Evolutionary conservation across 257 asterid species (phyloP), one percentile per base, ranked within the genome.

Genomic region (Nicotiana tomentosiformis): DNA sequence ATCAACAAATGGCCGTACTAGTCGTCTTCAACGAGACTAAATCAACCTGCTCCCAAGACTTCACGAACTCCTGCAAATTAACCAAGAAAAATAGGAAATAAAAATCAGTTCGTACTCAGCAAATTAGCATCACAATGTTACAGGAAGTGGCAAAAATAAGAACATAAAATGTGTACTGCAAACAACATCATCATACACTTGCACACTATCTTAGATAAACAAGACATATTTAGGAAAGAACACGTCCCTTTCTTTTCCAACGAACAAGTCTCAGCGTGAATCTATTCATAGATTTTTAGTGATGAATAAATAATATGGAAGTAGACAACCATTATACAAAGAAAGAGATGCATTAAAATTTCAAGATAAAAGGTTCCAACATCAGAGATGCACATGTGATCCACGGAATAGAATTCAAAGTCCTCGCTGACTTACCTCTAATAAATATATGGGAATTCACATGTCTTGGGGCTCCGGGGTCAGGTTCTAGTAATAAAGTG

Each of bases 401-500:
- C 1, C 16, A 11, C 9, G 58, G 7, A 70, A 70, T 70, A 39
- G 6, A n/a, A 11, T 69, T 20, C 12, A 1, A n/a, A n/a, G 57
- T 20, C 26, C 6, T 43, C 26, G n/a, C 5, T 81, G 77, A 58
- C 51, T 26, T 81, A 90, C 90, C 92, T 82, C 82, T 65, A 82
- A 11, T 66, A 68, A 87, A 81, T 60, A 78, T 37, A 66, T 66
- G 72, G 81, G 84, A 72, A 87, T 72, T 74, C 87, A 62, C 77
- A 60, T 20, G 80, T 81, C 82, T 77, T 60, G 86, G 80, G 83
- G 65, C 33, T 15, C 49, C 14, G 51, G 60, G 64, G 77, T 26
- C 79, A 65, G 58, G 82, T 78, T 78, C 76, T 83, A 90, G 70
- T 90, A 90, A 83, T 89, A 87, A 53, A 89, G 90, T 6, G 93